Evolutionary conservation across 331 rosid genomes (phyloP).

Genomic region (Ulmus americana): DNA sequence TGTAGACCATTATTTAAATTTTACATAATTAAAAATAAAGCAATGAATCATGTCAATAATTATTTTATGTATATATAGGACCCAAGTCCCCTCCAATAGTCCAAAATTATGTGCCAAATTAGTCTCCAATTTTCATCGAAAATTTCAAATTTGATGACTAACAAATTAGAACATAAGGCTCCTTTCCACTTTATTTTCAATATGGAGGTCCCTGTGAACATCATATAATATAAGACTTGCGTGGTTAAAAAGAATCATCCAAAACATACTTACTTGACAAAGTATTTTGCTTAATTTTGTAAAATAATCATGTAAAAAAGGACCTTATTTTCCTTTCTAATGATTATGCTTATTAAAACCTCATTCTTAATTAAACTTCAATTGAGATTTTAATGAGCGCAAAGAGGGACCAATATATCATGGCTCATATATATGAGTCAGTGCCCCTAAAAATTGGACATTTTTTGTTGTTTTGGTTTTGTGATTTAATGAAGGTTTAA

Average conservation of each 20-base stretch:
- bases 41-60: background rate
- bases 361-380: conserved; percentile 16
- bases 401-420: background rate
- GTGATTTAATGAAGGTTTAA: conserved; percentile 4
- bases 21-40: background rate
- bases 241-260: conserved; percentile 43
- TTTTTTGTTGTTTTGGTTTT: background rate
- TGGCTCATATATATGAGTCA: background rate
- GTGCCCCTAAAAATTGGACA: background rate
- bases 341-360: conserved; percentile 29
- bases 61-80: conserved; percentile 16
- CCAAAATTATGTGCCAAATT: conserved; percentile 20
- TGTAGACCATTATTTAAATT: background rate
- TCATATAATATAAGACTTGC: conserved; percentile 39
- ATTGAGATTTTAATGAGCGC: background rate
- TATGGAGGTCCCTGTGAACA: conserved; percentile 32
- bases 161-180: background rate
- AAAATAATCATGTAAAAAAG: conserved; percentile 36
- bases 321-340: conserved; percentile 36
- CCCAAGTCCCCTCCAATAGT: conserved; percentile 22
- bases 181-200: conserved; percentile 24
- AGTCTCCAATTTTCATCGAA: conserved; percentile 16
- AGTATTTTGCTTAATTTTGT: conserved; percentile 36
- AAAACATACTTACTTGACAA: conserved; percentile 20
- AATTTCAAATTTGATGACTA: conserved; percentile 37